Conservation (phyloP, 2,329 filamentous ascomycete species). For the Simplicillium aogashimaense region DNA sequence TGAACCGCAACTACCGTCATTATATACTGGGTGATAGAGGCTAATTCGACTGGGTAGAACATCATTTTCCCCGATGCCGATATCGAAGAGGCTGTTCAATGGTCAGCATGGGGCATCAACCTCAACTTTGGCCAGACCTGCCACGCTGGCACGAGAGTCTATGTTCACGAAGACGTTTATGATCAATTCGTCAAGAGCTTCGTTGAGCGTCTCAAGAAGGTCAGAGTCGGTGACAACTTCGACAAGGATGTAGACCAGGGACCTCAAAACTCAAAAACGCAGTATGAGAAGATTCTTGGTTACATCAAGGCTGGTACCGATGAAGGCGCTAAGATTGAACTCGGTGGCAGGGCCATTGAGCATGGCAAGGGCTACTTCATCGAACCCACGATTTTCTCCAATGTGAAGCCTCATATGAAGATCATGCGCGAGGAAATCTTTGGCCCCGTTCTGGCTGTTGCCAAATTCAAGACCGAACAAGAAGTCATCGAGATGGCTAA, state of each 20-base stretch:
- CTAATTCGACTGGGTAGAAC: conserved; percentile 39
- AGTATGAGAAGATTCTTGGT: conserved; percentile 74
- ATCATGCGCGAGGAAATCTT: conserved; percentile 41
- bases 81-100: conserved; percentile 62
- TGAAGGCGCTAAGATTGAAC: conserved; percentile 6
- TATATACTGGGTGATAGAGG: too few relatives aligned
- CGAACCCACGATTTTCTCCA: conserved; percentile 25
- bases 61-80: conserved; percentile 67
- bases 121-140: conserved; percentile 53
- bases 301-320: conserved; percentile 47
- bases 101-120: conserved; percentile 61
- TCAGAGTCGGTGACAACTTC: conserved; percentile 72
- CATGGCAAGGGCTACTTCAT: too few relatives aligned
- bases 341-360: conserved; percentile 10
- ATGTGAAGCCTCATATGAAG: conserved; percentile 19
- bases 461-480: conserved; percentile 35
- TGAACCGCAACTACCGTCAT: too few relatives aligned
- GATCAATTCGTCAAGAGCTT: conserved; percentile 72
- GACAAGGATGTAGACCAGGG: conserved; percentile 66
- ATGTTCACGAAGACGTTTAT: conserved; percentile 75
- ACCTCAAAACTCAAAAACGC: conserved; percentile 67
- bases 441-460: conserved; percentile 37
- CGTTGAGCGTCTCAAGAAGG: conserved; percentile 60
- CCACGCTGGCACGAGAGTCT: conserved; percentile 70
- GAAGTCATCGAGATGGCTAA: conserved; percentile 36